A percentile compares a stretch with the other conserved stretches of the same genome.
These are phyloP conservation scores for Jatropha curcas DNA, from an alignment of 345 rosid genomes.

Conservation along the genomic window DNA sequence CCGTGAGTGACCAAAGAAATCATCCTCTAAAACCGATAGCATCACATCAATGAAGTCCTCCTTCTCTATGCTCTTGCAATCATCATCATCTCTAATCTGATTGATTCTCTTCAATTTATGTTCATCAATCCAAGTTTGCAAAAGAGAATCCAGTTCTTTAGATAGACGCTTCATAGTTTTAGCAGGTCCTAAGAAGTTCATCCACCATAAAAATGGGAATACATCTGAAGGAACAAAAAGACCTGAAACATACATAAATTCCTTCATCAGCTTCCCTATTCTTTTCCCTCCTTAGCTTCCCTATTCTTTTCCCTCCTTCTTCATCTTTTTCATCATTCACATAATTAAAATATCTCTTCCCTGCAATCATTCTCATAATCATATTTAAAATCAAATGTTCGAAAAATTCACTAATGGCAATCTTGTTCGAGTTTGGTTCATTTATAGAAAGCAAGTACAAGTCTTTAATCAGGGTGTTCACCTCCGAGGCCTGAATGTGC, in stretches of 20 bases:
- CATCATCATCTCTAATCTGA: neutral
- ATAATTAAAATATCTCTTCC: conserved; percentile 25
- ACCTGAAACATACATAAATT: conserved; percentile 27
- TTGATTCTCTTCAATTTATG: conserved; percentile 22
- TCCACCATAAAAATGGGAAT: conserved; percentile 34
- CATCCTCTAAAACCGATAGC: conserved; percentile 22
- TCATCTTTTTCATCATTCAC: neutral
- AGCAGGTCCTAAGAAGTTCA: conserved; percentile 19
- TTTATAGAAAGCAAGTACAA: conserved; percentile 2
- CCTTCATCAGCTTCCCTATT: conserved; percentile 30
- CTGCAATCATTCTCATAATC: conserved; percentile 30
- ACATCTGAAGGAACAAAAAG: conserved; percentile 31
- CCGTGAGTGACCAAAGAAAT: conserved; percentile 15
- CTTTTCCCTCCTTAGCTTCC: conserved; percentile 31
- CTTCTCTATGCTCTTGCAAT: neutral
- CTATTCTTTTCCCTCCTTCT: conserved; percentile 30
- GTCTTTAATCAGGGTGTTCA: conserved; percentile 14
- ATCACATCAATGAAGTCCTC: conserved; percentile 27
- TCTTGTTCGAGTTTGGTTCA: neutral
- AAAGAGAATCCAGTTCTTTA: conserved; percentile 29
- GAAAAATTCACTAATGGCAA: conserved; percentile 18
- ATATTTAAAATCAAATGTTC: conserved; percentile 16
- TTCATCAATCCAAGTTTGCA: conserved; percentile 37
- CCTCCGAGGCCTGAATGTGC: conserved; percentile 25
- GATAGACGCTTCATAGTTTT: conserved; percentile 21